These are phyloP conservation scores for Garcia nutans DNA, from an alignment of 345 rosid genomes.

Conservation along the genomic window DNA sequence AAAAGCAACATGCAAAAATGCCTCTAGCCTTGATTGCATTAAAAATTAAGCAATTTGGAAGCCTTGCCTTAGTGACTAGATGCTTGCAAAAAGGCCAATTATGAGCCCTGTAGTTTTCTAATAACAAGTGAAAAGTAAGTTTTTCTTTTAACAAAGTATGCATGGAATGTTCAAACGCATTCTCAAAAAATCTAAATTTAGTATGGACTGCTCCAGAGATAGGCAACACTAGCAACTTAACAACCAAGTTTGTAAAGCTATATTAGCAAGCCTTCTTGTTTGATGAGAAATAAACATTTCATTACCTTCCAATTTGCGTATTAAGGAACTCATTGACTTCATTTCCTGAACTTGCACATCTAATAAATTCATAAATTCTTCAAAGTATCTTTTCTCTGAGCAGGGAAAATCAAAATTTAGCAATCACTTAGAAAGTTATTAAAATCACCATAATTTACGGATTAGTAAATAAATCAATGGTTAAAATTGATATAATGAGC, in stretches of 20 bases:
- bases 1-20: too few relatives aligned
- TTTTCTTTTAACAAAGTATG: background rate
- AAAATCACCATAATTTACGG: constrained; percentile 13
- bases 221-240: constrained; percentile 4
- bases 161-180: background rate
- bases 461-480: background rate
- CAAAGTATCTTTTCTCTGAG: constrained; percentile 67
- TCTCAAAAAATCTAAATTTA: background rate
- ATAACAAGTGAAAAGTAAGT: background rate
- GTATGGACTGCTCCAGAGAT: background rate
- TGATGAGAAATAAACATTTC: constrained; percentile 18
- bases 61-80: too few relatives aligned
- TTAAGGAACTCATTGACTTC: constrained; percentile 66
- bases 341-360: constrained; percentile 81
- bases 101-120: background rate
- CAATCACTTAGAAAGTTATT: constrained; percentile 1
- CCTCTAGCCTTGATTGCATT: too few relatives aligned
- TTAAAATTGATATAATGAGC: background rate
- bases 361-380: constrained; percentile 57
- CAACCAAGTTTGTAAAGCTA: constrained; percentile 10
- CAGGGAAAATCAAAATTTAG: constrained; percentile 25
- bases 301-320: constrained; percentile 71
- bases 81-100: background rate
- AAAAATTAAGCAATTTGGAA: too few relatives aligned
- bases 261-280: background rate